phyloP scores from a whole-genome alignment of 345 rosid species.

The Heritiera fomes region DNA sequence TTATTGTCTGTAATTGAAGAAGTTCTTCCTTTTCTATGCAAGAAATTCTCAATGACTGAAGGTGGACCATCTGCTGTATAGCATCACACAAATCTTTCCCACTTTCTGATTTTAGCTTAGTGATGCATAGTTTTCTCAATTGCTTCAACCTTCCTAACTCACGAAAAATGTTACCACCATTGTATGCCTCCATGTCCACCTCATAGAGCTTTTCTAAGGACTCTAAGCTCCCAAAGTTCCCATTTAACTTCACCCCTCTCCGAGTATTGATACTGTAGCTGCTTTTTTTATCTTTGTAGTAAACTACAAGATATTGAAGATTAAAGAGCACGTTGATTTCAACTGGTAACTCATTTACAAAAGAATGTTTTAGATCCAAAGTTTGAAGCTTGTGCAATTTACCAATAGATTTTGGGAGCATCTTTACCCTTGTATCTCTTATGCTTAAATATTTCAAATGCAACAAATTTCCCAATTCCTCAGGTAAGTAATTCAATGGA shows the following conservation, averaged over 20 bases:
- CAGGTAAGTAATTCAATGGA: slow-evolving; percentile 21
- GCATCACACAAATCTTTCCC: slow-evolving; percentile 17
- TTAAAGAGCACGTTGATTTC: too few species aligned
- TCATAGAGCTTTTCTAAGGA: too few species aligned
- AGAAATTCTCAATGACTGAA: slow-evolving; percentile 4
- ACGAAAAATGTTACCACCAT: too few species aligned
- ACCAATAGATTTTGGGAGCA: slow-evolving; percentile 26
- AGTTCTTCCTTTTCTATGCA: background rate
- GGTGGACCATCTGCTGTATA: slow-evolving; percentile 18
- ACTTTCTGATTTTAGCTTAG: slow-evolving; percentile 5
- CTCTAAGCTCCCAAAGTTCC: too few species aligned
- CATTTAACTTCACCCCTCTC: too few species aligned
- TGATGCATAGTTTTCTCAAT: slow-evolving; percentile 22
- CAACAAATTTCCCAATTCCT: slow-evolving; percentile 16
- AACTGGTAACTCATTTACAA: too few species aligned
- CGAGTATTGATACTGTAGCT: too few species aligned
- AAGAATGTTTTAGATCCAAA: too few species aligned
- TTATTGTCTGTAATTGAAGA: background rate
- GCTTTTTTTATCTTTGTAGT: too few species aligned
- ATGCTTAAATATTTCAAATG: slow-evolving; percentile 27
- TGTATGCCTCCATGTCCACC: too few species aligned
- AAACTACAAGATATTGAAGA: too few species aligned
- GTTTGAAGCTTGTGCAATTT: slow-evolving; percentile 20
- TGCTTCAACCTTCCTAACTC: background rate
- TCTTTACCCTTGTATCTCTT: slow-evolving; percentile 23